These are phyloP conservation scores for Aureobasidium sp. DNA, from an alignment of 2,329 filamentous ascomycete genomes.

Conservation along the genomic window DNA sequence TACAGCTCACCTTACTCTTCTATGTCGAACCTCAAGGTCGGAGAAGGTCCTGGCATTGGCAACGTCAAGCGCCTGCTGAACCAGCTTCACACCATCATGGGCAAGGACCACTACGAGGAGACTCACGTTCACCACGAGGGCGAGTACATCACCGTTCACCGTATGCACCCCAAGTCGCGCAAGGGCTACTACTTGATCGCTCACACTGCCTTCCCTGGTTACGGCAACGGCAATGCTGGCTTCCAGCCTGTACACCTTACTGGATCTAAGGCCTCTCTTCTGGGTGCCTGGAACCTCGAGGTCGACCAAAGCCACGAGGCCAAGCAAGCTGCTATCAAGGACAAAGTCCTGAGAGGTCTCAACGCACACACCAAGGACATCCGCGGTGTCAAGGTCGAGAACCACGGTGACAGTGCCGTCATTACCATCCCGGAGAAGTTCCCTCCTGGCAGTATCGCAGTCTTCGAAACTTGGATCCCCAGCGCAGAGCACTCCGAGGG, in stretches of 20 bases:
- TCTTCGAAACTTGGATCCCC: slow-evolving; percentile 95
- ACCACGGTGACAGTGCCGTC: slow-evolving; percentile 63
- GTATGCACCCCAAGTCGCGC: slow-evolving; percentile 83
- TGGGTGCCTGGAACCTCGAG: slow-evolving; percentile 88
- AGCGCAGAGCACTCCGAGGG: slow-evolving; percentile 74
- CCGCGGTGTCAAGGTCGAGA: slow-evolving; percentile 63
- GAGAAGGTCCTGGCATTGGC: slow-evolving; percentile 75
- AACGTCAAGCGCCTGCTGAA: slow-evolving; percentile 89
- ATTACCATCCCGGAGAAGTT: slow-evolving; percentile 78
- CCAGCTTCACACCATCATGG: slow-evolving; percentile 91
- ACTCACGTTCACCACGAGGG: slow-evolving; percentile 95
- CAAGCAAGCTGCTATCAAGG: slow-evolving; percentile 54
- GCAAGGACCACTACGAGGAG: slow-evolving; percentile 86
- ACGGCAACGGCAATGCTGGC: slow-evolving; percentile 72
- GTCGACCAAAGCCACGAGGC: slow-evolving; percentile 70
- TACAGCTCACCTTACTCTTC: slow-evolving; percentile 73
- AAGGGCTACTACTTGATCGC: slow-evolving; percentile 95
- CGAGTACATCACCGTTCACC: slow-evolving; percentile 92
- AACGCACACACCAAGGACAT: slow-evolving; percentile 72
- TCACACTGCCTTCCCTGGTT: slow-evolving; percentile 90
- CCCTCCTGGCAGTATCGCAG: slow-evolving; percentile 84
- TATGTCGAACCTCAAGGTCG: slow-evolving; percentile 48
- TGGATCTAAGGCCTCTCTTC: slow-evolving; percentile 74
- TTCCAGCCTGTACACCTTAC: slow-evolving; percentile 71
- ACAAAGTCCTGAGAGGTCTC: slow-evolving; percentile 71